Conservation (phyloP, 2,329 filamentous ascomycete species). For the Parastagonospora nodorum region DNA sequence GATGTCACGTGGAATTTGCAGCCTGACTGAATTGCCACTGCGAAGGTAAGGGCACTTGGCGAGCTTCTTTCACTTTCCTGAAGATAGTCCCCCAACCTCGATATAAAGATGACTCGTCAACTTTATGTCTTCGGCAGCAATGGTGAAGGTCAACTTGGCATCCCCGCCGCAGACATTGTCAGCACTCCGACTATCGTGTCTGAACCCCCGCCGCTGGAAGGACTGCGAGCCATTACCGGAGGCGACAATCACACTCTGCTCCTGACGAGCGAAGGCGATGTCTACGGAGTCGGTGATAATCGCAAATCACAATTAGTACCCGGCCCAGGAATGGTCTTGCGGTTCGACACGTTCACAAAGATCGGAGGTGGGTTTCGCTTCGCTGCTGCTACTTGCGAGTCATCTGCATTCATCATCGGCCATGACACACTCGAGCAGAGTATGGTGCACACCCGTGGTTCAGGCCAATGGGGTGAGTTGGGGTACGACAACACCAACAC, state of each 20-base stretch:
- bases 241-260: conserved; percentile 90
- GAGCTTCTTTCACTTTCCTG: too few species aligned
- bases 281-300: conserved; percentile 71
- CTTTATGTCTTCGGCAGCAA: conserved; percentile 59
- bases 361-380: conserved; percentile 7
- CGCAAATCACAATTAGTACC: conserved; percentile 52
- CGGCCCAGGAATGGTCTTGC: not conserved
- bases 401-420: conserved; percentile 29
- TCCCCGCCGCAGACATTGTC: conserved; percentile 51
- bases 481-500: conserved; percentile 11
- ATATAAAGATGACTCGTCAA: conserved; percentile 17
- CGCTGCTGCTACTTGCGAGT: conserved; percentile 30
- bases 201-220: conserved; percentile 2
- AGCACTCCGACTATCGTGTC: conserved; percentile 18
- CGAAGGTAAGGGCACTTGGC: too few species aligned
- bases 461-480: conserved; percentile 33
- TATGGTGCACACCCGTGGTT: conserved; percentile 19
- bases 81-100: too few species aligned
- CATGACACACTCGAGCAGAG: not conserved
- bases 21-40: too few species aligned
- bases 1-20: too few species aligned
- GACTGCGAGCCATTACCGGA: conserved; percentile 53
- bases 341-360: conserved; percentile 8
- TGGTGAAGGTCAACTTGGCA: conserved; percentile 57
- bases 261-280: conserved; percentile 61